Evolutionary conservation across 306 rosid genomes (phyloP), one percentile per base, ranked within the genome.

Genomic region (Dalbergia cochinchinensis): DNA sequence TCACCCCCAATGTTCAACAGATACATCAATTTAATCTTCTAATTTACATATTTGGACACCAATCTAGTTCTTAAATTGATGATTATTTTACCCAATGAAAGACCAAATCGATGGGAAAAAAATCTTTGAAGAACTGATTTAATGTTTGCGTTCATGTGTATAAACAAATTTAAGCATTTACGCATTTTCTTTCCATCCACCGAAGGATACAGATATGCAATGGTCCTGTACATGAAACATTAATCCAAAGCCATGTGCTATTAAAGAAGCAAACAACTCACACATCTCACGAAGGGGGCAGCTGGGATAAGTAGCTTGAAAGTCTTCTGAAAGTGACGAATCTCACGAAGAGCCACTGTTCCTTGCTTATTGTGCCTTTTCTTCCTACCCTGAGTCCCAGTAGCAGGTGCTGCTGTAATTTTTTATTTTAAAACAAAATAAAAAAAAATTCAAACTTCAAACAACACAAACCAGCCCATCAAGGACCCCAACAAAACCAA

Each of bases 321-420:
- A 50, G 83, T 34, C 80, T 42, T 94, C 82, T 94, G 98, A 18
- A 69, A 84, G 2, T 61, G 71, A 8, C 97, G 91, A 84, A 94
- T 94, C 90, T 94, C 92, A 12, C 90, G 90, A 62, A 94, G 93
- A 4, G 97, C 95, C 33, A 33, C 78, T n/a, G 89, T 57, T 70
- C 98, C 98, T 8, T 91, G 89, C 71, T 53, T 93, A 83, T 3
- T 18, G 4, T 88, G 87, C 71, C 65, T 86, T 71, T 85, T 93
- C 77, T 68, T 74, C 51, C 18, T 20, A 12, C 70, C 72, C 65
- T 48, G 73, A 57, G 84, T 35, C 51, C 6, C 44, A 7, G 88
- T 12, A 3, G 60, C 22, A n/a, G 60, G 22, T 53, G 58, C 54
- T 66, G 79, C 90, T 86, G 76, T 31, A 44, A 51, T 66, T 74